phyloP scores from a whole-genome alignment of 805 yeast species.

The Metschnikowia hibisci region DNA sequence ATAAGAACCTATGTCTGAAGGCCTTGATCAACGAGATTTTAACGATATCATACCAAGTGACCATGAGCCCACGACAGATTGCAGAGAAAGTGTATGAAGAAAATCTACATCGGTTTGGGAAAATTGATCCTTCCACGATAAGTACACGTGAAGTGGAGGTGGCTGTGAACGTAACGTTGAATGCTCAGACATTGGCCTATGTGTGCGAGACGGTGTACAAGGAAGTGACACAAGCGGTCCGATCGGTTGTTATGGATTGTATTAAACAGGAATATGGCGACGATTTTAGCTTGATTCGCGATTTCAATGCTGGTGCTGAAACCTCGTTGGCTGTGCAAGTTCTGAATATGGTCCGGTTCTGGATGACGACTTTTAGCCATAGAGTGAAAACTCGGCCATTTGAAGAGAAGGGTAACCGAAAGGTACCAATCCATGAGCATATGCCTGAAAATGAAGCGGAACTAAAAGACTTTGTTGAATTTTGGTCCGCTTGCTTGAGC shows the following conservation, averaged over 20 bases:
- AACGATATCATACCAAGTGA: constrained; percentile 54
- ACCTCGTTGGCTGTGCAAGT: constrained; percentile 41
- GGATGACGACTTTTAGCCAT: constrained; percentile 53
- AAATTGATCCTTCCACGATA: constrained; percentile 8
- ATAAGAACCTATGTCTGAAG: constrained; percentile 74
- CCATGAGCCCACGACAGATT: constrained; percentile 44
- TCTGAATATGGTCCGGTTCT: constrained; percentile 29
- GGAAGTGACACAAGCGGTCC: constrained; percentile 40
- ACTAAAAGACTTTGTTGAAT: constrained; percentile 39
- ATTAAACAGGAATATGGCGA: constrained; percentile 56
- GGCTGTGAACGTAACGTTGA: neutral
- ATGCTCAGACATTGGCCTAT: constrained; percentile 3
- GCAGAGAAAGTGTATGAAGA: constrained; percentile 40
- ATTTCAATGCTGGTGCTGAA: constrained; percentile 39
- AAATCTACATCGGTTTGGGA: constrained; percentile 24
- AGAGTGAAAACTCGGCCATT: constrained; percentile 34
- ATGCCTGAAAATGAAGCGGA: constrained; percentile 10
- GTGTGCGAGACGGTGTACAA: constrained; percentile 27
- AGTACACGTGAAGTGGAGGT: constrained; percentile 10
- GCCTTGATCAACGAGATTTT: constrained; percentile 64
- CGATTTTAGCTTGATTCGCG: constrained; percentile 47
- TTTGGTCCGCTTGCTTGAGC: constrained; percentile 49
- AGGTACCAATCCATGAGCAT: constrained; percentile 15
- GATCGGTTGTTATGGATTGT: constrained; percentile 47
- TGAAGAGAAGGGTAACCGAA: constrained; percentile 12